Conservation (phyloP, 805 yeast species). For the Wickerhamomyces alni region DNA sequence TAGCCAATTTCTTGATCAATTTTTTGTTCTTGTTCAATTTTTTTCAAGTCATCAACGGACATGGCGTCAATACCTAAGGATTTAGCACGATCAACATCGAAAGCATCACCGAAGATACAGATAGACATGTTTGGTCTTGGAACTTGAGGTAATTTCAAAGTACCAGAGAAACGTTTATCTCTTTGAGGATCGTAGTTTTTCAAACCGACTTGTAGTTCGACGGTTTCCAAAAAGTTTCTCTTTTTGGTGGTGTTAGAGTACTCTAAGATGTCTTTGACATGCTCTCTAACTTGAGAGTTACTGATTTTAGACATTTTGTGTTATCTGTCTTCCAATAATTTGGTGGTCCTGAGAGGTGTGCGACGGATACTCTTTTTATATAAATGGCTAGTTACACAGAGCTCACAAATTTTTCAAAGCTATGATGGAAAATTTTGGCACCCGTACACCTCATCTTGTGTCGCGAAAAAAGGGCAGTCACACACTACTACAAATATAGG, state of each 20-base stretch:
- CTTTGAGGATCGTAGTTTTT: slow-evolving; percentile 99
- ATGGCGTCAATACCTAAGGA: slow-evolving; percentile 98
- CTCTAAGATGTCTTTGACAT: slow-evolving; percentile 88
- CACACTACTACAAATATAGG: too few species aligned
- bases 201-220: slow-evolving; percentile 98
- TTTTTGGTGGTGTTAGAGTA: slow-evolving; percentile 93
- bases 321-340: slow-evolving; percentile 72
- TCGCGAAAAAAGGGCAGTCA: not conserved
- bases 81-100: slow-evolving; percentile 99
- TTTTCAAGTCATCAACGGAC: slow-evolving; percentile 99
- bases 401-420: slow-evolving; percentile 1
- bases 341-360: slow-evolving; percentile 46
- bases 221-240: slow-evolving; percentile 99
- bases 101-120: slow-evolving; percentile 99
- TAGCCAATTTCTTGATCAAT: slow-evolving; percentile 98
- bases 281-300: slow-evolving; percentile 90
- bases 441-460: slow-evolving; percentile 2
- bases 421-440: not conserved
- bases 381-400: not conserved
- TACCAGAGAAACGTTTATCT: slow-evolving; percentile 99
- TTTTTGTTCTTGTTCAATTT: slow-evolving; percentile 99
- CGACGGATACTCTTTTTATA: slow-evolving; percentile 30
- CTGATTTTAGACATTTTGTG: slow-evolving; percentile 78
- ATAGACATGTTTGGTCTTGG: slow-evolving; percentile 99
- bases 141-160: slow-evolving; percentile 95